A percentile compares a stretch with the other conserved stretches of the same genome.
Conservation (phyloP, 2,329 filamentous ascomycete species). For the Phoma sp. region DNA sequence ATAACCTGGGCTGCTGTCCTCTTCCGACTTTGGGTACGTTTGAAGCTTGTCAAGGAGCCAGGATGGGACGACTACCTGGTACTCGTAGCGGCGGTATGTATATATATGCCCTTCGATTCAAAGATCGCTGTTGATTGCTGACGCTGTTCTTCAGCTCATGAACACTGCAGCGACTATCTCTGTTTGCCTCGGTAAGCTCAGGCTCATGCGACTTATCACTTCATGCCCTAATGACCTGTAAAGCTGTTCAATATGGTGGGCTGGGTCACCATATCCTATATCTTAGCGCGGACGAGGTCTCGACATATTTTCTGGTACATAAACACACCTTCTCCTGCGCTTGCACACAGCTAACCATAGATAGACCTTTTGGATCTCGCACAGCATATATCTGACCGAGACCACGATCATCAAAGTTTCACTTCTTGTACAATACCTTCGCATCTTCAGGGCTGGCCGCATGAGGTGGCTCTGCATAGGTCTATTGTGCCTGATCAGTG, state of each 20-base stretch:
- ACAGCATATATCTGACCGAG: conserved; percentile 38
- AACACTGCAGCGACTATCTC: conserved; percentile 34
- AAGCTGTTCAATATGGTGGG: conserved; percentile 39
- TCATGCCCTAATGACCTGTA: conserved; percentile 19
- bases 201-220: too few species aligned
- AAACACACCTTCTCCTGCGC: not conserved
- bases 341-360: not conserved
- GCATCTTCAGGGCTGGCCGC: conserved; percentile 42
- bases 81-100: conserved; percentile 32
- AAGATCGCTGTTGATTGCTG: not conserved
- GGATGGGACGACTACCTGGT: conserved; percentile 48
- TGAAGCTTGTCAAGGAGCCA: conserved; percentile 36
- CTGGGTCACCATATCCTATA: conserved; percentile 44
- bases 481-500: conserved; percentile 28
- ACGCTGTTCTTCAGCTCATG: conserved; percentile 21
- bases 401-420: conserved; percentile 45
- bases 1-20: conserved; percentile 36
- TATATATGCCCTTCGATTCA: not conserved
- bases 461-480: conserved; percentile 38
- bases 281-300: conserved; percentile 14
- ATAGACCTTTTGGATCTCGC: conserved; percentile 39
- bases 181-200: conserved; percentile 33
- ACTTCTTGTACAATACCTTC: conserved; percentile 45
- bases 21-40: conserved; percentile 37
- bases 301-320: conserved; percentile 26